Evolutionary conservation across 2,329 filamentous ascomycete species (phyloP).

Genomic region (Chrysosporium keratinophilum): DNA sequence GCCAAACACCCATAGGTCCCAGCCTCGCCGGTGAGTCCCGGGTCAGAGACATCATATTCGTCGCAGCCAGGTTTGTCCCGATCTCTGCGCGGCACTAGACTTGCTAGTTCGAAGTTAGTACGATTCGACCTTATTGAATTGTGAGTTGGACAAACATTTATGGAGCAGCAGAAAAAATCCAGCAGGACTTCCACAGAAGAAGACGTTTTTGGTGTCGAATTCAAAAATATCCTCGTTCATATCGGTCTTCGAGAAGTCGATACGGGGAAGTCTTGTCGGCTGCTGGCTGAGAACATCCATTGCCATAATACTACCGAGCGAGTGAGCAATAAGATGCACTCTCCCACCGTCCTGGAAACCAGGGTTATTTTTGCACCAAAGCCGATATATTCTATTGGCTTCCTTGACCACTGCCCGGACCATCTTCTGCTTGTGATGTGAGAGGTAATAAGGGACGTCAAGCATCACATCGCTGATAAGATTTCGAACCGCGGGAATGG

Average conservation of each 20-base stretch:
- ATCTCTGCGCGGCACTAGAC: slow-evolving; percentile 64
- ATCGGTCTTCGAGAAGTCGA: slow-evolving; percentile 30
- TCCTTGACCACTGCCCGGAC: slow-evolving; percentile 77
- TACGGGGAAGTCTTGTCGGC: slow-evolving; percentile 56
- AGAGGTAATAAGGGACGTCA: slow-evolving; percentile 96
- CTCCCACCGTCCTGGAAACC: slow-evolving; percentile 70
- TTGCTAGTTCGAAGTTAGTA: slow-evolving; percentile 30
- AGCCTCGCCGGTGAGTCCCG: slow-evolving; percentile 61
- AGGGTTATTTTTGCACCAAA: slow-evolving; percentile 92
- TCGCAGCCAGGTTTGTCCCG: slow-evolving; percentile 66
- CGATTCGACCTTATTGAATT: background rate
- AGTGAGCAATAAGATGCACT: slow-evolving; percentile 88
- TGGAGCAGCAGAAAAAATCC: slow-evolving; percentile 90
- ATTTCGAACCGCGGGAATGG: slow-evolving; percentile 81
- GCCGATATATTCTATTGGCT: slow-evolving; percentile 86
- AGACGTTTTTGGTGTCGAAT: slow-evolving; percentile 83
- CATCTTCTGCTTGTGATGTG: slow-evolving; percentile 92
- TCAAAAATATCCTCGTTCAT: slow-evolving; percentile 58
- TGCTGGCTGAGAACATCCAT: slow-evolving; percentile 84
- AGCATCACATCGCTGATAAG: slow-evolving; percentile 97
- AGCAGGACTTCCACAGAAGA: slow-evolving; percentile 79
- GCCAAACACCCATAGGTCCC: slow-evolving; percentile 82
- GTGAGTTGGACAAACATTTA: slow-evolving; percentile 33
- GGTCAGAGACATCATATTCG: slow-evolving; percentile 44
- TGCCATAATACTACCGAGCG: slow-evolving; percentile 87